phyloP scores from a whole-genome alignment of 164 flowering plant species.

The Macadamia tetraphylla region DNA sequence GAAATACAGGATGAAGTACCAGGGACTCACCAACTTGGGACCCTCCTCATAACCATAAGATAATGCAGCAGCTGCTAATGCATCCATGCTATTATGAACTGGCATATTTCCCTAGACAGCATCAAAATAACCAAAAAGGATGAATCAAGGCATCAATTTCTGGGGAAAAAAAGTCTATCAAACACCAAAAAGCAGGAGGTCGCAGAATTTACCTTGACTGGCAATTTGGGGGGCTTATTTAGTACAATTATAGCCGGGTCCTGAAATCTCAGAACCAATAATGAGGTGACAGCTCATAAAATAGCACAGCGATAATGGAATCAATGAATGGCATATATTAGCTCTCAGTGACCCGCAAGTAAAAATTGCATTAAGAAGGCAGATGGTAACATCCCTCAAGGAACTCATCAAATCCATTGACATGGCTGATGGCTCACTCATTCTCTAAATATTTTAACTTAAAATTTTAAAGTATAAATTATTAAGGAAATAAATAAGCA shows the following conservation, averaged over 20 bases:
- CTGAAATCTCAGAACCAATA: conserved; percentile 32
- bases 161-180: neutral
- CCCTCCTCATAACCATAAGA: conserved; percentile 75
- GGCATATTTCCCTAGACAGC: conserved; percentile 65
- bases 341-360: neutral
- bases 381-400: neutral
- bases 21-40: conserved; percentile 67
- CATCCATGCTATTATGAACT: conserved; percentile 98
- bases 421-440: neutral
- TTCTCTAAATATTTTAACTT: neutral
- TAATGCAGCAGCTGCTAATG: conserved; percentile 87
- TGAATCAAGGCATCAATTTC: neutral
- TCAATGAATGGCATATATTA: neutral
- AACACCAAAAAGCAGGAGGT: neutral
- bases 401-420: neutral
- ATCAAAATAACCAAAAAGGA: neutral
- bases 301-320: neutral
- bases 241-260: conserved; percentile 78
- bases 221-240: conserved; percentile 88
- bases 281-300: neutral
- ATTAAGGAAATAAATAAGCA: neutral
- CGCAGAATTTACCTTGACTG: conserved; percentile 59
- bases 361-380: neutral
- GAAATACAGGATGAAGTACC: neutral
- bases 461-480: neutral